Conservation (phyloP, 2,329 filamentous ascomycete genomes). For the Cladosporium sp. region DNA sequence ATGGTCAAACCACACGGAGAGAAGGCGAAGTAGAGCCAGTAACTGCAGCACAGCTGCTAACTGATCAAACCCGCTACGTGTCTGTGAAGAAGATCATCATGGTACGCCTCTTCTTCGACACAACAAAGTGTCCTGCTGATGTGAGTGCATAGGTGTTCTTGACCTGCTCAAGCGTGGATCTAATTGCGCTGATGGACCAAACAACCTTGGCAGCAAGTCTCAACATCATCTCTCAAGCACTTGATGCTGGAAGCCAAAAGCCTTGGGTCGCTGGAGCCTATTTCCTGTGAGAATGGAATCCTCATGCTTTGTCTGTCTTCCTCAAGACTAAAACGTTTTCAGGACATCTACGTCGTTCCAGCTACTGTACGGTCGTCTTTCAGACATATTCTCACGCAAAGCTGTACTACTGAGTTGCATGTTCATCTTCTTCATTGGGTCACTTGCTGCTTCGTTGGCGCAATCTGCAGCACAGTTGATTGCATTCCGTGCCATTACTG, state of each 20-base stretch:
- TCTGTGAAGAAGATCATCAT: conserved; percentile 1
- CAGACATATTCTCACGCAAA: conserved; percentile 47
- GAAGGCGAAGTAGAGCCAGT: not conserved
- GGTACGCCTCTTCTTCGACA: not conserved
- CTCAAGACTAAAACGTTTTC: no score
- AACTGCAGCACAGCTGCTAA: not conserved
- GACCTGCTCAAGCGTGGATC: conserved; percentile 49
- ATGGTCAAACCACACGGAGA: not conserved
- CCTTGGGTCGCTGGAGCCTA: conserved; percentile 56
- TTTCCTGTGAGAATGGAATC: conserved; percentile 38
- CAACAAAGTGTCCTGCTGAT: no score
- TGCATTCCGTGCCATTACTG: conserved; percentile 22
- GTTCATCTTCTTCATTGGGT: conserved; percentile 43
- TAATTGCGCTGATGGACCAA: conserved; percentile 56
- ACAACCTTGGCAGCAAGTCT: conserved; percentile 49
- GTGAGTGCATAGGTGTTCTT: no score
- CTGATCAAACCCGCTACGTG: not conserved
- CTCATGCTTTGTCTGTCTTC: no score
- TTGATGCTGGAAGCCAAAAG: conserved; percentile 47
- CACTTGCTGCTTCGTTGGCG: conserved; percentile 38
- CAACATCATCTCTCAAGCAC: conserved; percentile 50
- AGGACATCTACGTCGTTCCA: conserved; percentile 33
- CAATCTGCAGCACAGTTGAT: conserved; percentile 38
- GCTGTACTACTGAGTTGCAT: conserved; percentile 29
- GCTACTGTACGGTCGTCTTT: conserved; percentile 42